Conservation (phyloP, 306 rosid species). For the Inga oerstediana region DNA sequence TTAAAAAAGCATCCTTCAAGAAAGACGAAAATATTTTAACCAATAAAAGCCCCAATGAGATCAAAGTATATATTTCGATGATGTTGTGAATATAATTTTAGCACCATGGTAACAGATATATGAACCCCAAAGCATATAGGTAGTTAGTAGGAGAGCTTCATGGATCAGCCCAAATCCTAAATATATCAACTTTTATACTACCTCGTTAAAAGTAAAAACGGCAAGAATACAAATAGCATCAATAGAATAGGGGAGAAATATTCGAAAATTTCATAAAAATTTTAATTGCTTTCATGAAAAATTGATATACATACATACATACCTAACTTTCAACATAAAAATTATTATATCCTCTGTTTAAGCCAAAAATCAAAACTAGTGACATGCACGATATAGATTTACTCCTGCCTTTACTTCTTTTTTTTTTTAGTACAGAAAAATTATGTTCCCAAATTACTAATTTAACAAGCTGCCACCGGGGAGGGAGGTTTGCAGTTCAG, state of each 20-base stretch:
- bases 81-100: too few species aligned
- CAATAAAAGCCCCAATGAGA: background rate
- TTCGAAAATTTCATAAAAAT: background rate
- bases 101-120: background rate
- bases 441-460: too few species aligned
- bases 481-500: too few species aligned
- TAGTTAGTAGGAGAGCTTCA: background rate
- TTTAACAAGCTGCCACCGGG: too few species aligned
- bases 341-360: background rate
- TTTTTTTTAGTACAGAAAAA: background rate
- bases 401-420: background rate
- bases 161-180: background rate
- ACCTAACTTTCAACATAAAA: background rate
- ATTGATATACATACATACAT: too few species aligned
- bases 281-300: too few species aligned
- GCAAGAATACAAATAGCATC: background rate
- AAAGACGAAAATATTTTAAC: background rate
- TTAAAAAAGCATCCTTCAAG: background rate
- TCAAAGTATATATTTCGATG: background rate
- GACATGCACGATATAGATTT: background rate
- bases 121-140: background rate
- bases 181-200: too few species aligned
- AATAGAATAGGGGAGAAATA: too few species aligned
- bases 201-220: too few species aligned
- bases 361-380: background rate